A percentile compares a stretch with the other conserved stretches of the same genome.
phyloP scores from a whole-genome alignment of 164 flowering plant species.

The Magnolia changhungtana region DNA sequence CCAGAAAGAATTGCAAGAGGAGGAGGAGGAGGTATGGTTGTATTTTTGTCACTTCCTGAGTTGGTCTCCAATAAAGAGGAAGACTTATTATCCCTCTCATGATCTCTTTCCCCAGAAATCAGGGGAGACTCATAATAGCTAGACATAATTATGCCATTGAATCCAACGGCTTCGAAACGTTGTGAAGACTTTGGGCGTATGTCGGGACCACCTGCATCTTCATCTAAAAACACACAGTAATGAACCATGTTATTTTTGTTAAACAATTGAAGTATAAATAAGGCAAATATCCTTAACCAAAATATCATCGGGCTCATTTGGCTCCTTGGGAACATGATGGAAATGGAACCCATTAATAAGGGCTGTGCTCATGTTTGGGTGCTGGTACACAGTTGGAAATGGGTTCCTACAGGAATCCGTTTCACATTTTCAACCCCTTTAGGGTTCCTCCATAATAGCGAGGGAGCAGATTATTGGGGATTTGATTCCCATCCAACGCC shows the following conservation, averaged over 20 bases:
- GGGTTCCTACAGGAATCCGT: background rate
- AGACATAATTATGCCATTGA: constrained; percentile 14
- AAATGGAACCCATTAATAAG: background rate
- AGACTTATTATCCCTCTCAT: constrained; percentile 12
- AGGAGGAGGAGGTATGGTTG: constrained; percentile 19
- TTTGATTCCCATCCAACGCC: background rate
- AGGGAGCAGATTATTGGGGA: background rate
- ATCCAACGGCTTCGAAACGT: constrained; percentile 9
- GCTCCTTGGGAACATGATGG: background rate
- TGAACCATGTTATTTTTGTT: background rate
- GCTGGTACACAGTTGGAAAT: background rate
- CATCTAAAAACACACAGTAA: constrained; percentile 17
- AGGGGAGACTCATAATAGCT: constrained; percentile 2
- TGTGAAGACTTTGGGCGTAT: constrained; percentile 19
- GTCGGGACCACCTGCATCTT: constrained; percentile 17
- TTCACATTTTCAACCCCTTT: background rate
- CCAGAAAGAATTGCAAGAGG: constrained; percentile 11
- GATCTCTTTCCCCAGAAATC: constrained; percentile 8
- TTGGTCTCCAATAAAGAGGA: constrained; percentile 3
- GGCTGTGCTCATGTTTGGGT: background rate
- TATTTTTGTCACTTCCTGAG: constrained; percentile 16
- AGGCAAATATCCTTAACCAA: background rate
- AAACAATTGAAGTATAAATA: background rate
- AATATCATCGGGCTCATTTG: background rate
- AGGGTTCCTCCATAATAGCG: background rate